Evolutionary conservation across 441 rosid species (phyloP), one percentile per base, ranked within the genome.

Genomic region (Pelargonium australe): DNA sequence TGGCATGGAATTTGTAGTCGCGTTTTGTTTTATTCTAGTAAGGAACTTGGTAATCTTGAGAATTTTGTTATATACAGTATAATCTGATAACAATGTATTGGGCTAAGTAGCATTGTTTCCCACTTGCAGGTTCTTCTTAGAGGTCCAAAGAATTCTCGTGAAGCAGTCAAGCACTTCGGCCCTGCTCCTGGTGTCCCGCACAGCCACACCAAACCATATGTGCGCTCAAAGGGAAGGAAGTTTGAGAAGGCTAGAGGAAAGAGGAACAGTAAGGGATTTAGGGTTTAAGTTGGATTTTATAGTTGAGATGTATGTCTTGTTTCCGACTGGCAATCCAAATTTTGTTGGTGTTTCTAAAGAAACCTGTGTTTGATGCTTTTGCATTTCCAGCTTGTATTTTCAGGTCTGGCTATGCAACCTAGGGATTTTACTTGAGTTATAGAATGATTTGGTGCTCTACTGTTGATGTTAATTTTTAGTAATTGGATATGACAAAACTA

Each of bases 101-200:
- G 37, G 37, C 37, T 34, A 34, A 34, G 37, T 34, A 34, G 37
- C 5, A 34, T 3, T 34, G 37, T 34, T 34, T 34, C 53, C n/a
- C n/a, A 1, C 60, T 1, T 47, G 47, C 79, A 94, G 97, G 77
- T 88, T 79, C 97, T 95, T 67, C 87, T 95, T 3, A 85, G 99
- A 79, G 97, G 97, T 61, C 97, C 96, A 2, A 94, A 91, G 94
- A 94, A 88, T 72, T 80, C 96, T 10, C 94, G 97, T 66, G 97
- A 94, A 68, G 97, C 96, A 17, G 99, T 89, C 68, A 94, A 91
- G 77, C 99, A 94, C 83, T 94, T 94, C 7, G 99, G 99, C 1
- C 94, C 86, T 7, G 97, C 99, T 53, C 97, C 99, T 57, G 94
- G 99, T 79, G 95, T 94, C 64, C 99, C 99, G 11, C 90, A 84